Evolutionary conservation across 257 asterid species (phyloP).

Genomic region (Jacaranda copaia): DNA sequence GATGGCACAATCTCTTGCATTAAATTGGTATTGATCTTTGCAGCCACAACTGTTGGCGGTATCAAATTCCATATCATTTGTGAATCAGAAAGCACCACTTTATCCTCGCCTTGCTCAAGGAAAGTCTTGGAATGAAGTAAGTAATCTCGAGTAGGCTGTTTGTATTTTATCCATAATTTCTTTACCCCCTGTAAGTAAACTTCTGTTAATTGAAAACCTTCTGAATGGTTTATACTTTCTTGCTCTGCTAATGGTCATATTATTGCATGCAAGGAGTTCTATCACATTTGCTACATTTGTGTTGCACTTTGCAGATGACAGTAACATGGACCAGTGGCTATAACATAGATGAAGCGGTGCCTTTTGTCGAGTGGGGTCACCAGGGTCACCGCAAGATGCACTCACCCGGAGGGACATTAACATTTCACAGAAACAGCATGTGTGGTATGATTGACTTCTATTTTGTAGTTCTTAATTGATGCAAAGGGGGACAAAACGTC

Average conservation of each 20-base stretch:
- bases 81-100: slow-evolving; percentile 88
- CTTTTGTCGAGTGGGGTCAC: slow-evolving; percentile 75
- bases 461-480: not conserved
- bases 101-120: slow-evolving; percentile 98
- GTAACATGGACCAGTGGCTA: slow-evolving; percentile 97
- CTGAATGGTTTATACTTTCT: slow-evolving; percentile 2
- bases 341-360: slow-evolving; percentile 72
- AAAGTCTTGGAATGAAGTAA: slow-evolving; percentile 91
- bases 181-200: slow-evolving; percentile 1
- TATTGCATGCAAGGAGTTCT: not conserved
- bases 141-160: slow-evolving; percentile 35
- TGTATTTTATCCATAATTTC: not conserved
- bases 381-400: slow-evolving; percentile 49
- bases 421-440: slow-evolving; percentile 75
- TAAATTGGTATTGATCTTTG: slow-evolving; percentile 40
- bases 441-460: slow-evolving; percentile 65
- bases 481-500: not conserved
- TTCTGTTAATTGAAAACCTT: not conserved
- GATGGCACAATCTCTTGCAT: slow-evolving; percentile 4
- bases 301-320: slow-evolving; percentile 66
- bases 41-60: slow-evolving; percentile 85
- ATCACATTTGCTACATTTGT: not conserved
- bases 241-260: not conserved
- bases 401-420: slow-evolving; percentile 82
- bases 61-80: slow-evolving; percentile 80